Conservation (phyloP, 2,329 filamentous ascomycete species). For the Aspergillus piperis region DNA sequence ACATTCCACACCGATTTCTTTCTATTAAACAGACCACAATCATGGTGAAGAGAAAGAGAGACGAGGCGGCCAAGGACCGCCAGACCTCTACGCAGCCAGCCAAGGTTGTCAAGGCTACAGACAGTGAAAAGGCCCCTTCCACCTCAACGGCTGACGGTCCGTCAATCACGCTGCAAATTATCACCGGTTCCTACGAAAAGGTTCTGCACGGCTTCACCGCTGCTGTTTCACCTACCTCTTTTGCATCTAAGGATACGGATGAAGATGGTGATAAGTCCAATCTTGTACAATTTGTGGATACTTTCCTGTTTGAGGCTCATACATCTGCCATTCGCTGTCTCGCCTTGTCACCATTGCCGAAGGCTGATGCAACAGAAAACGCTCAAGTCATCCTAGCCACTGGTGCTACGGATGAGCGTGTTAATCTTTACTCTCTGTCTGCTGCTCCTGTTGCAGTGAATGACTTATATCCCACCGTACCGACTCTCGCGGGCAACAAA, state of each 20-base stretch:
- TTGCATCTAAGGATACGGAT: slow-evolving; percentile 29
- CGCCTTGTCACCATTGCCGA: slow-evolving; percentile 76
- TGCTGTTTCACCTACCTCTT: slow-evolving; percentile 54
- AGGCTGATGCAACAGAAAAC: slow-evolving; percentile 58
- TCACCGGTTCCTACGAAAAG: slow-evolving; percentile 91
- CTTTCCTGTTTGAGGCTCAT: slow-evolving; percentile 94
- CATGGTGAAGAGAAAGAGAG: slow-evolving; percentile 52
- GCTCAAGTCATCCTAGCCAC: slow-evolving; percentile 82
- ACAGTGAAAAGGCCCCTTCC: slow-evolving; percentile 19
- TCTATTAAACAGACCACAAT: slow-evolving; percentile 2
- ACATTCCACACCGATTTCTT: not conserved
- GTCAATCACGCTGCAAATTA: slow-evolving; percentile 73
- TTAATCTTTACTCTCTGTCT: slow-evolving; percentile 92
- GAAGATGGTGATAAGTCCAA: slow-evolving; percentile 33
- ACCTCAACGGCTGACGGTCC: slow-evolving; percentile 30
- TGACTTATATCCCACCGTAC: slow-evolving; percentile 60
- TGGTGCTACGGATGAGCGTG: slow-evolving; percentile 87
- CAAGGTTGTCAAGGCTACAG: slow-evolving; percentile 38
- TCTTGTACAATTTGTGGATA: slow-evolving; percentile 74
- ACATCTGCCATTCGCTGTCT: slow-evolving; percentile 85
- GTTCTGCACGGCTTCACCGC: slow-evolving; percentile 87
- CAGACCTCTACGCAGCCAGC: slow-evolving; percentile 27
- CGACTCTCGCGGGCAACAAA: slow-evolving; percentile 68
- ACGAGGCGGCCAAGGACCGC: slow-evolving; percentile 31
- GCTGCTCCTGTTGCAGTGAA: slow-evolving; percentile 62